A percentile compares a stretch with the other conserved stretches of the same genome.
phyloP scores from a whole-genome alignment of 305 asterid species.

The Fraxinus albicans region DNA sequence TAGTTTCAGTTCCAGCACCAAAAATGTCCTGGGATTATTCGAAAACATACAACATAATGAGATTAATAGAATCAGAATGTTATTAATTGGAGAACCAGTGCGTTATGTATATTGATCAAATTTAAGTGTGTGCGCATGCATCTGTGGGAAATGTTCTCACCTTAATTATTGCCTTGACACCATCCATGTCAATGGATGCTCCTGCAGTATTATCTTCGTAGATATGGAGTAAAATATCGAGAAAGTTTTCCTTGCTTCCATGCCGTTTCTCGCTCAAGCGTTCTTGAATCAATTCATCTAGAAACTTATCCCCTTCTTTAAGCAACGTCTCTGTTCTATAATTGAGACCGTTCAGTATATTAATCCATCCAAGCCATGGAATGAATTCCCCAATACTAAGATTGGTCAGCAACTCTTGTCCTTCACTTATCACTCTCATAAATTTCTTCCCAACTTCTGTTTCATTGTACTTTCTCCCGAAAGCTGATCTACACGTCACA shows the following conservation, averaged over 20 bases:
- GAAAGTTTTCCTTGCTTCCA: conserved; percentile 11
- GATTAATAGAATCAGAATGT: background rate
- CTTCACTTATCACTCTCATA: conserved; percentile 14
- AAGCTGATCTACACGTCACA: conserved; percentile 42
- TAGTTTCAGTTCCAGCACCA: conserved; percentile 43
- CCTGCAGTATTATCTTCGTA: conserved; percentile 17
- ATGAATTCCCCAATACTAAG: conserved; percentile 33
- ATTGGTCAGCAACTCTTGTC: conserved; percentile 29
- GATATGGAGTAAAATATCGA: conserved; percentile 29
- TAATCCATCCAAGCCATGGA: conserved; percentile 47
- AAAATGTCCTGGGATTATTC: conserved; percentile 27
- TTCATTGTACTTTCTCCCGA: conserved; percentile 46
- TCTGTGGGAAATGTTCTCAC: background rate
- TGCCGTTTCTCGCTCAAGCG: background rate
- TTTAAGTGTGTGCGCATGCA: too few relatives aligned
- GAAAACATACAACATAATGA: background rate
- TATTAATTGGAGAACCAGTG: too few relatives aligned
- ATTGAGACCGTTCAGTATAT: conserved; percentile 39
- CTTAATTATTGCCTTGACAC: conserved; percentile 25
- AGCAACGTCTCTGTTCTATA: conserved; percentile 33
- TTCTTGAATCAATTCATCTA: conserved; percentile 29
- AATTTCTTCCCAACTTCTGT: conserved; percentile 24
- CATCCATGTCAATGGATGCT: conserved; percentile 19
- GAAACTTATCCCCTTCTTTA: conserved; percentile 33
- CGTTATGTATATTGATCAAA: too few relatives aligned